Evolutionary conservation across 805 yeast species (phyloP), one percentile per base, ranked within the genome.

Genomic region (Starmerella scarabaei): DNA sequence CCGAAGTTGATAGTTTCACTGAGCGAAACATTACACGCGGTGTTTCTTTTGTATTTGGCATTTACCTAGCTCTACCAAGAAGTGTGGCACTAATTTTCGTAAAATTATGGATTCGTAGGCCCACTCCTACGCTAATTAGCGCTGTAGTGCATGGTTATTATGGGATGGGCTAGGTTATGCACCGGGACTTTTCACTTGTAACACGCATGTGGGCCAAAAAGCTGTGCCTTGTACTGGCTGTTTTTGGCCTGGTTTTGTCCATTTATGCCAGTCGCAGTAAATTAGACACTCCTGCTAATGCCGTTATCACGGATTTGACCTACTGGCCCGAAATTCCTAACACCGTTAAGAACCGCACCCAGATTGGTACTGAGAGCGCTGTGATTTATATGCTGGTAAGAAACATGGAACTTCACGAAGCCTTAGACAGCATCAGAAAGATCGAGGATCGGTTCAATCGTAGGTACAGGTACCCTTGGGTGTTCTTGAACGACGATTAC

Each of bases 391-490:
- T 86, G 94, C 69, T 86, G 21, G 93, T 81, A 30, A 65, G 96
- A 40, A 85, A 85, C 56, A 66, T 70, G 62, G 96, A 85, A 57
- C 59, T 85, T 9, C 66, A 69, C 9, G 85, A 79, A 1, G 94
- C 91, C 0, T 58, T 85, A 33, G 56, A 60, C 33, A 73, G 93
- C 17, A 84, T 85, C 72, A 67, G 94, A 53, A 73, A 80, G 68
- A 71, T 86, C 40, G 96, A 88, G 62, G 96, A 85, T 59, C 68
- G 95, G 47, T 88, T 91, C 68, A 88, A 88, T 66, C 57, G 63
- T 15, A 69, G 80, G 35, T 86, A 64, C 63, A 69, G 80, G 48
- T 88, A 88, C 57, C 96, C 93, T 52, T 88, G 97, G 96, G 91
- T 85, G 21, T 91, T 88, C 60, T 67, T 88, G 53, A 88, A 88